Percentiles rank a stretch among this genome's conserved stretches.
Conservation (phyloP, 2,329 filamentous ascomycete species). For the Colletotrichum sidae region DNA sequence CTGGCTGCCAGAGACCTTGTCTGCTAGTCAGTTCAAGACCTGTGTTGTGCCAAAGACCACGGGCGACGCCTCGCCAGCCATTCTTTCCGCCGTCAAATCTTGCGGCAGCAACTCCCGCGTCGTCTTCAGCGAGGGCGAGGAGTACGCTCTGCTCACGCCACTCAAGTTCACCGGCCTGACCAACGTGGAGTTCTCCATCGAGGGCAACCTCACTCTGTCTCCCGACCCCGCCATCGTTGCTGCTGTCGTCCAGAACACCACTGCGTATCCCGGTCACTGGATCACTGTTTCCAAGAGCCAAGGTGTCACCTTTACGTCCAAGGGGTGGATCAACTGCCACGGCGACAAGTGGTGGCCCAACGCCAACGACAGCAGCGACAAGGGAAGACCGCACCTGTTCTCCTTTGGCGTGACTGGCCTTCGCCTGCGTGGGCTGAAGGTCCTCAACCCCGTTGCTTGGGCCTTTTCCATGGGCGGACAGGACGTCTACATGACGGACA, state of each 20-base stretch:
- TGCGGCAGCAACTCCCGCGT: constrained; percentile 26
- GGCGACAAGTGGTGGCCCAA: constrained; percentile 30
- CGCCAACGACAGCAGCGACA: constrained; percentile 14
- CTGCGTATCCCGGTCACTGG: constrained; percentile 23
- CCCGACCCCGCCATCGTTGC: constrained; percentile 13
- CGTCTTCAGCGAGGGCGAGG: constrained; percentile 20
- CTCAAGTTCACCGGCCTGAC: constrained; percentile 19
- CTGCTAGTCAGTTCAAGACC: constrained; percentile 19
- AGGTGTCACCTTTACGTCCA: constrained; percentile 21
- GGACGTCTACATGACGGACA: constrained; percentile 31
- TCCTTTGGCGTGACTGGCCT: constrained; percentile 14
- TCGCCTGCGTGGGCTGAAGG: constrained; percentile 16
- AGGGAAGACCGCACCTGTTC: constrained; percentile 26
- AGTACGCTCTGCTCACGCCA: constrained; percentile 15
- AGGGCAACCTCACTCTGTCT: constrained; percentile 23
- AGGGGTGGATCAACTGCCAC: constrained; percentile 18
- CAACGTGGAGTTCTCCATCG: constrained; percentile 24
- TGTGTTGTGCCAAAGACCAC: constrained; percentile 25
- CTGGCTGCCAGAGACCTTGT: constrained; percentile 26
- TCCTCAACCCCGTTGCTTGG: constrained; percentile 26
- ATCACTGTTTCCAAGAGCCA: constrained; percentile 27
- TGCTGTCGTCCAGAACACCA: constrained; percentile 13
- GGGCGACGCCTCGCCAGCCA: constrained; percentile 18
- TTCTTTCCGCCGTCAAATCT: constrained; percentile 12
- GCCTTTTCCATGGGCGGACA: constrained; percentile 19